Conservation (phyloP, 805 yeast species). For the Phaffomyces antillensis region DNA sequence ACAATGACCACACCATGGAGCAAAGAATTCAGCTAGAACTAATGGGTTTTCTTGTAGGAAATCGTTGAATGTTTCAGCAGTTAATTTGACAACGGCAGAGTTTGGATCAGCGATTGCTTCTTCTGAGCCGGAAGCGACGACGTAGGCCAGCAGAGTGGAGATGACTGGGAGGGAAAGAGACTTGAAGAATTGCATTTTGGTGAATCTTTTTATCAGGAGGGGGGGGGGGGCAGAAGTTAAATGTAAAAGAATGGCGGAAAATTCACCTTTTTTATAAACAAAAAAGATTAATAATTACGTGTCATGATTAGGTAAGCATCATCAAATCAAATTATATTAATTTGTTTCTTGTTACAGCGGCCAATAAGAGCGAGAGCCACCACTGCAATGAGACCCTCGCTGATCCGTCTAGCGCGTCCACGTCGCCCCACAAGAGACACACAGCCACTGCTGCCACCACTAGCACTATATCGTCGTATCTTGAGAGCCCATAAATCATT, state of each 20-base stretch:
- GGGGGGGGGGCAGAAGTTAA: not conserved
- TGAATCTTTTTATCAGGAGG: too few species aligned
- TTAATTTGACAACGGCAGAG: conserved; percentile 80
- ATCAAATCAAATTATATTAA: too few species aligned
- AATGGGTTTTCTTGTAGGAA: conserved; percentile 68
- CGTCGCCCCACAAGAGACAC: conserved; percentile 16
- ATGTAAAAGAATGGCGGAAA: not conserved
- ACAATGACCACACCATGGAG: conserved; percentile 99
- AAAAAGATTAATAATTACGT: not conserved
- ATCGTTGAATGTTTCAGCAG: conserved; percentile 53
- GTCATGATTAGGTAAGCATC: not conserved
- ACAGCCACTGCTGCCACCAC: conserved; percentile 72
- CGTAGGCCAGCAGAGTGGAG: conserved; percentile 34
- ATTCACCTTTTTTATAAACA: not conserved
- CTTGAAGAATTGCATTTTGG: conserved; percentile 31
- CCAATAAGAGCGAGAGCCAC: too few species aligned
- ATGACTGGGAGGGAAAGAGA: conserved; percentile 29
- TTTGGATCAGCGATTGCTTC: conserved; percentile 73
- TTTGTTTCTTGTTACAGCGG: too few species aligned
- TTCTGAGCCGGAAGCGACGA: conserved; percentile 36
- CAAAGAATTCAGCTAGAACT: conserved; percentile 81
- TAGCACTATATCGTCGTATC: conserved; percentile 69
- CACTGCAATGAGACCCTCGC: conserved; percentile 12
- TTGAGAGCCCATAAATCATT: conserved; percentile 70
- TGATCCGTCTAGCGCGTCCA: conserved; percentile 10